Conservation (phyloP, 2,329 filamentous ascomycete genomes). For the Colletotrichum sp. region DNA sequence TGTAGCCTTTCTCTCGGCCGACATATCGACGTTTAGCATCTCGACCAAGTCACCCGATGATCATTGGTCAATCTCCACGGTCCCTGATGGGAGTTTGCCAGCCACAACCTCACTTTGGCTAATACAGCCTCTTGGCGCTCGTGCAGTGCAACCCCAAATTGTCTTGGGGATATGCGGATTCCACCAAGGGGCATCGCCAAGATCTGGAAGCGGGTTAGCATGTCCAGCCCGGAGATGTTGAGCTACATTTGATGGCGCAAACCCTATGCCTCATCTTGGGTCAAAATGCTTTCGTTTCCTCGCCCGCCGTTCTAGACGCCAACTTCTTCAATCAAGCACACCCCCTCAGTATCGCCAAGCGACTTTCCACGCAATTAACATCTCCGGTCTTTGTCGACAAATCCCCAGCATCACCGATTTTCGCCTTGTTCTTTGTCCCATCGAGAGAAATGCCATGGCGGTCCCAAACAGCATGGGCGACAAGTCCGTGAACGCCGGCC, state of each 20-base stretch:
- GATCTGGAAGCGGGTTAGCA: slow-evolving; percentile 8
- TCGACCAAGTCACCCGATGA: not conserved
- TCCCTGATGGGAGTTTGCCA: not conserved
- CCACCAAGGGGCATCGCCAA: slow-evolving; percentile 5
- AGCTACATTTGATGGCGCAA: not conserved
- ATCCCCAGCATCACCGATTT: not conserved
- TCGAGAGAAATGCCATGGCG: slow-evolving; percentile 4
- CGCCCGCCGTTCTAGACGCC: not conserved
- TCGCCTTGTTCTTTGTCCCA: not conserved
- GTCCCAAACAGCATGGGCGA: not conserved
- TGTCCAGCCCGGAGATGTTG: not conserved
- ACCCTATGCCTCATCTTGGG: not conserved
- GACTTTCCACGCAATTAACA: not conserved
- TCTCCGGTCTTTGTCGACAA: not conserved
- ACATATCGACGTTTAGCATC: not conserved
- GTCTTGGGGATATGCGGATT: slow-evolving; percentile 5
- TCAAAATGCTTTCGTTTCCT: slow-evolving; percentile 11
- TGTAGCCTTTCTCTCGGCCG: not conserved
- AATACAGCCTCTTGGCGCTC: not conserved
- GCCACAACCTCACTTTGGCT: not conserved
- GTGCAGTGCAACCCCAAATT: slow-evolving; percentile 8
- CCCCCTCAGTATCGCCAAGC: not conserved
- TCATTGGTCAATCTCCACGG: not conserved
- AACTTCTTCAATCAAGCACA: not conserved
- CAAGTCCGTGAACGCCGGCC: not conserved